Conservation (phyloP, 2,329 filamentous ascomycete genomes). For the Colletotrichum musicola region DNA sequence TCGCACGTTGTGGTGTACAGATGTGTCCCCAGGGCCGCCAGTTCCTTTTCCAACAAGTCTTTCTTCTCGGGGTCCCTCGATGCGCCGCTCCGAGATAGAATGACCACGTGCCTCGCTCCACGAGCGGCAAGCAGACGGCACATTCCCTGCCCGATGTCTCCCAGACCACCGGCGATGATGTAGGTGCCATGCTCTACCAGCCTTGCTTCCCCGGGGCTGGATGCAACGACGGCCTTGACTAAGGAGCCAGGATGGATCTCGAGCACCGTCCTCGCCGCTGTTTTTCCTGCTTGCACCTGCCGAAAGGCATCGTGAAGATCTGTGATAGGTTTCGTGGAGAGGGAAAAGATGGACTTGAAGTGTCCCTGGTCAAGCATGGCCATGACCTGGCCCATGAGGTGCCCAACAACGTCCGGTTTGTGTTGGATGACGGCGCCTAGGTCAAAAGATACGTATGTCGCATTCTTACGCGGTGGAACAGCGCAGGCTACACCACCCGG, state of each 20-base stretch:
- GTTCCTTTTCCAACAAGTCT: too few relatives aligned
- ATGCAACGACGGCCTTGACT: slow-evolving; percentile 40
- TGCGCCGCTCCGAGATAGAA: slow-evolving; percentile 46
- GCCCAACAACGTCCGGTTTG: slow-evolving; percentile 44
- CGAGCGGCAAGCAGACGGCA: slow-evolving; percentile 43
- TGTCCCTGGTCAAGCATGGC: too few relatives aligned
- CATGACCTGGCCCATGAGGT: slow-evolving; percentile 40
- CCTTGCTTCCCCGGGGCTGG: slow-evolving; percentile 14
- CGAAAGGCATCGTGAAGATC: slow-evolving; percentile 46
- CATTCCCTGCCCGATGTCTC: slow-evolving; percentile 47
- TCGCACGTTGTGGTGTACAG: too few relatives aligned
- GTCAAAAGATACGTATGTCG: too few relatives aligned
- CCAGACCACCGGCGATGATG: slow-evolving; percentile 50
- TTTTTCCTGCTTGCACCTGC: slow-evolving; percentile 43
- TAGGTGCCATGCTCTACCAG: slow-evolving; percentile 45
- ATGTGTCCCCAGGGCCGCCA: too few relatives aligned
- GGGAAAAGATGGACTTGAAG: slow-evolving; percentile 44
- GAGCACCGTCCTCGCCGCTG: slow-evolving; percentile 54
- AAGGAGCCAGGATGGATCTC: slow-evolving; percentile 45
- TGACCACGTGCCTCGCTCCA: slow-evolving; percentile 48
- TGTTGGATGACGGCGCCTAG: slow-evolving; percentile 14
- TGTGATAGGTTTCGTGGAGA: slow-evolving; percentile 47
- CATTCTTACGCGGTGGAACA: too few relatives aligned
- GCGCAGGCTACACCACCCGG: slow-evolving; percentile 54
- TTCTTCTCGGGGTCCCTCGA: too few relatives aligned